Base-by-base conservation (phyloP, 345 rosid species). In the Ceriops decandra region DNA sequence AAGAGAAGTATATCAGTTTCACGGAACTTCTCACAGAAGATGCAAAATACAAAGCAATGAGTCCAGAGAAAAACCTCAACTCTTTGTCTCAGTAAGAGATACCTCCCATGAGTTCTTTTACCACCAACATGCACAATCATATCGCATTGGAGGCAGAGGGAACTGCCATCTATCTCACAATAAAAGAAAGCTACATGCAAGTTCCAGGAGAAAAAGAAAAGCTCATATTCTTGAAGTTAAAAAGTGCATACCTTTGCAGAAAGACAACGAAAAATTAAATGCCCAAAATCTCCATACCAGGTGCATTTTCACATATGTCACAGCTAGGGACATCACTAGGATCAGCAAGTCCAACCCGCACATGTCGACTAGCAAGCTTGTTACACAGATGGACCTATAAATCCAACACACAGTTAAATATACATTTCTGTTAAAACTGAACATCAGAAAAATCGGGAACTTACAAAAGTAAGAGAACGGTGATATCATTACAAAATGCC, bases 91-190 rank as follows among this genome's bases (percentile, higher is more conserved):
- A 90, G 75, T 57, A 90, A 71, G 64, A 87, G 92, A 81, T 87
- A 90, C 66, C 96, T 81, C 31, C 82, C 83, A 62, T 90, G 96
- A 28, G 96, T 87, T 79, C 96, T 80, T 82, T 90, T 90, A 68
- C 96, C 96, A 64, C 96, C 96, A 71, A 90, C 93, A 86, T 90
- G 96, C 24, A 90, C 96, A 38, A 82, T 74, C 93, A 83, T 88
- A 84, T 90, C 96, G 59, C 96, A 90, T 84, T 90, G 96, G 66
- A 90, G 81, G 81, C 96, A 88, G 49, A 90, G 90, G 36, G 96
- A 90, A 77, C 84, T 90, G 68, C 91, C 96, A 58, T 90, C 93
- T 81, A 88, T 82, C 84, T 88, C 96, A 79, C 96, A 88, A 72
- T 83, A 90, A 88, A 90, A 88, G 90, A 90, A 90, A 64, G 93